Evolutionary conservation across 2,329 filamentous ascomycete species (phyloP).

Genomic region (Leptosphaerulina australis): DNA sequence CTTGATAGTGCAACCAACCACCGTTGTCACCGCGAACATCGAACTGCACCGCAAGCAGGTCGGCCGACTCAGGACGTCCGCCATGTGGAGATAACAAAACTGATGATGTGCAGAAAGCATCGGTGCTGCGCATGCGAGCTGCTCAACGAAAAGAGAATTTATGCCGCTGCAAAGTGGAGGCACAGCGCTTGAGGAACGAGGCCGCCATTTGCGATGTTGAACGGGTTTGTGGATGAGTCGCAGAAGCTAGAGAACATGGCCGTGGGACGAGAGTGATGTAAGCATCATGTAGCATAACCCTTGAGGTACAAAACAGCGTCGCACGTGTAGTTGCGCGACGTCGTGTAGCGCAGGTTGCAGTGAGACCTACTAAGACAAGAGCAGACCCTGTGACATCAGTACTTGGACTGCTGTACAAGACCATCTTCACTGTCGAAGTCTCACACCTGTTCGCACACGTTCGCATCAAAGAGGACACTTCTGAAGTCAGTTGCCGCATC

Average conservation of each 20-base stretch:
- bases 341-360: slow-evolving; percentile 10
- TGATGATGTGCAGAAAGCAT: slow-evolving; percentile 35
- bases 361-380: slow-evolving; percentile 10
- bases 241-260: slow-evolving; percentile 8
- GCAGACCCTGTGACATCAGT: slow-evolving; percentile 6
- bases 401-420: slow-evolving; percentile 11
- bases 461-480: slow-evolving; percentile 3
- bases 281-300: slow-evolving; percentile 11
- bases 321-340: slow-evolving; percentile 12
- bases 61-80: slow-evolving; percentile 22
- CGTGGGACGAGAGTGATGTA: slow-evolving; percentile 7
- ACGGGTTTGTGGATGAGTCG: neutral
- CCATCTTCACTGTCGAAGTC: slow-evolving; percentile 2
- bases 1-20: slow-evolving; percentile 37
- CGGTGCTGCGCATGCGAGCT: slow-evolving; percentile 16
- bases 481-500: slow-evolving; percentile 1
- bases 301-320: slow-evolving; percentile 9
- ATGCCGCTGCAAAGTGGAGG: slow-evolving; percentile 25
- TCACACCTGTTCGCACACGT: slow-evolving; percentile 9
- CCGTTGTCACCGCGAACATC: slow-evolving; percentile 18
- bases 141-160: slow-evolving; percentile 23
- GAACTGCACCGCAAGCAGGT: slow-evolving; percentile 11
- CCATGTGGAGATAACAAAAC: slow-evolving; percentile 22
- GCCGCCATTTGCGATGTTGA: slow-evolving; percentile 5
- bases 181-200: slow-evolving; percentile 34